phyloP scores from a whole-genome alignment of 768 basidiomycete species.

The Amanita pallidorosea region DNA sequence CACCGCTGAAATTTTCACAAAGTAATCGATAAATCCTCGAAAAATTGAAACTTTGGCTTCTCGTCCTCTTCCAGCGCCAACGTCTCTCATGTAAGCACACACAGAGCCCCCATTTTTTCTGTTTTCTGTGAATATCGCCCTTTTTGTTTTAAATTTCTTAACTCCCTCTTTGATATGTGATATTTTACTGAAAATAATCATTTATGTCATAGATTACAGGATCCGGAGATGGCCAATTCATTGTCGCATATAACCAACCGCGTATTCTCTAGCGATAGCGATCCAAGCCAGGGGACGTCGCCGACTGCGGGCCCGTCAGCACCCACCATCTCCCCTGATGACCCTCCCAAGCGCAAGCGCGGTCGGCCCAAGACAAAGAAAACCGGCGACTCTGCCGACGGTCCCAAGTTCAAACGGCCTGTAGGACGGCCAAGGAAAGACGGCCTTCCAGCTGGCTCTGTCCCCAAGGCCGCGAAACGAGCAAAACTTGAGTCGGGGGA shows the following conservation, averaged over 20 bases:
- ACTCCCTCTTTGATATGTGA: background rate
- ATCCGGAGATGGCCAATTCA: slow-evolving; percentile 3
- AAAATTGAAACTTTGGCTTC: background rate
- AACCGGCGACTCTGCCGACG: slow-evolving; percentile 21
- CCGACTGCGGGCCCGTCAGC: background rate
- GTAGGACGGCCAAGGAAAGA: slow-evolving; percentile 78
- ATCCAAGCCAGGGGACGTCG: background rate
- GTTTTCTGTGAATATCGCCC: background rate
- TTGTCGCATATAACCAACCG: slow-evolving; percentile 2
- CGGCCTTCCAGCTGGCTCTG: slow-evolving; percentile 69
- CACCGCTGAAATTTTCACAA: background rate
- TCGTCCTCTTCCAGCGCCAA: background rate
- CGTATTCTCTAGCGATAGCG: background rate
- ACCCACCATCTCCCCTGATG: background rate
- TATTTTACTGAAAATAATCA: slow-evolving; percentile 6
- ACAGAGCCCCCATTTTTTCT: background rate
- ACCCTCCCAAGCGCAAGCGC: slow-evolving; percentile 47
- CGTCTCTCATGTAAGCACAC: background rate
- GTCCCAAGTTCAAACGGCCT: slow-evolving; percentile 60
- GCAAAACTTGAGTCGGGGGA: slow-evolving; percentile 5
- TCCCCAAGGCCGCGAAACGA: slow-evolving; percentile 20
- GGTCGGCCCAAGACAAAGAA: slow-evolving; percentile 77
- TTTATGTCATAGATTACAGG: background rate
- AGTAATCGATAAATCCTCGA: slow-evolving; percentile 2
- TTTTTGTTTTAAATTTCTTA: background rate